Base-by-base conservation (phyloP, 2,329 filamentous ascomycete species). In the Ophiocordyceps australis region DNA sequence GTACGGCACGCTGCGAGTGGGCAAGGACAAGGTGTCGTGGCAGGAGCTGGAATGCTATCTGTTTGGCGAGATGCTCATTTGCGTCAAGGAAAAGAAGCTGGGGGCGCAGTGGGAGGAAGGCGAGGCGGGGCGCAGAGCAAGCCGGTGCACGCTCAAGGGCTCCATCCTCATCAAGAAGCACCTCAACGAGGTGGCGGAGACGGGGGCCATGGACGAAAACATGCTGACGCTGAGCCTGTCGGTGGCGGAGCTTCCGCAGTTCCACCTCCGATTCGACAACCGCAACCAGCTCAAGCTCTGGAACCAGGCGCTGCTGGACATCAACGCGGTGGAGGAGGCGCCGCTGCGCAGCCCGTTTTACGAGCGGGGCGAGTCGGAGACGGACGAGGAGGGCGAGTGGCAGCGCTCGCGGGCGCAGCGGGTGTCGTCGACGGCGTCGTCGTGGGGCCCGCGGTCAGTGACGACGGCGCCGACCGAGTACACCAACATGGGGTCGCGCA, bases 111-210 rank as follows among this genome's bases (percentile, higher is more conserved):
- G 79, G 66, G 75, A 72, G 26, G 69, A 69, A 27, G 55, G 55
- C 12, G 56, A 59, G 5, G 45, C 59, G 1, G 64, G 62, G 14
- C 63, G 65, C 29, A 85, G 76, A 46, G 59, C 66, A 8, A 71
- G 72, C 4, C 71, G 80, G 35, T 94, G 78, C 57, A 92, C 85
- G 0, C 59, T 98, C 22, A 98, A 98, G 54, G 89, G 89, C 12
- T 95, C 89, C 1, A 98, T 98, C 37, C 59, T 98, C 33, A 95
- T 98, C 52, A 94, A 92, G 58, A 94, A 92, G 57, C 89, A 98
- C 46, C 62, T 98, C 22, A 91, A 89, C 43, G 79, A 89, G 37
- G 82, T 95, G 14, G 55, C 57, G 12, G 83, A 94, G 47, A 69
- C 65, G 6, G 68, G 68, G 27, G 57, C 46, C 30, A 60, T 60